phyloP scores from a whole-genome alignment of 2,329 filamentous ascomycete species.

The Claviceps paspali region DNA sequence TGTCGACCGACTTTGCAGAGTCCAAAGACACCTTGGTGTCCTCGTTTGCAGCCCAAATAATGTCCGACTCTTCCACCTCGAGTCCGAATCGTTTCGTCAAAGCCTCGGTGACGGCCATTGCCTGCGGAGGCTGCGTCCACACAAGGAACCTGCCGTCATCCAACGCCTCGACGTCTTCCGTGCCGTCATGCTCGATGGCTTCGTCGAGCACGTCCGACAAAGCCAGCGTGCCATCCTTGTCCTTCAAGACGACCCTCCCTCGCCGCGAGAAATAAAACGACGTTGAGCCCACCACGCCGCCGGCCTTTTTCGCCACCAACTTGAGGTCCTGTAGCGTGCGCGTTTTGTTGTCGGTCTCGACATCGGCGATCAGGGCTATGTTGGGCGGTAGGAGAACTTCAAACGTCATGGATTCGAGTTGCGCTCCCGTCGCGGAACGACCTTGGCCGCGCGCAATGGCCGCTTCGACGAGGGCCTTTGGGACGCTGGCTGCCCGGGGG shows the following conservation, averaged over 20 bases:
- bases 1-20: constrained; percentile 35
- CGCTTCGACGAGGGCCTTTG: constrained; percentile 69
- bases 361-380: constrained; percentile 68
- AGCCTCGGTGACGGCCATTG: constrained; percentile 22
- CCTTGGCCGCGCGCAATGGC: constrained; percentile 85
- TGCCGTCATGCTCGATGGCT: constrained; percentile 66
- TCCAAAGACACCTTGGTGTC: constrained; percentile 57
- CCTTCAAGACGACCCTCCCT: constrained; percentile 57
- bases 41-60: constrained; percentile 71
- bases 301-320: constrained; percentile 51
- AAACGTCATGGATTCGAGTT: constrained; percentile 62
- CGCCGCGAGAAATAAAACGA: constrained; percentile 75
- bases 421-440: constrained; percentile 54
- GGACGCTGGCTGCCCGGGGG: constrained; percentile 47
- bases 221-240: constrained; percentile 29
- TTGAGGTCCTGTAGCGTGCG: constrained; percentile 62
- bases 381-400: constrained; percentile 69
- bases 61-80: constrained; percentile 58
- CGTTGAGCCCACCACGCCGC: constrained; percentile 57
- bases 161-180: constrained; percentile 54
- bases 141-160: constrained; percentile 56
- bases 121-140: constrained; percentile 21
- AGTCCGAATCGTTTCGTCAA: constrained; percentile 49
- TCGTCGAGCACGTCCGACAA: constrained; percentile 66
- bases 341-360: constrained; percentile 68